A percentile compares a stretch with the other conserved stretches of the same genome.
Evolutionary conservation across 805 yeast genomes (phyloP).

Genomic region (Yamadazyma tumulicola): DNA sequence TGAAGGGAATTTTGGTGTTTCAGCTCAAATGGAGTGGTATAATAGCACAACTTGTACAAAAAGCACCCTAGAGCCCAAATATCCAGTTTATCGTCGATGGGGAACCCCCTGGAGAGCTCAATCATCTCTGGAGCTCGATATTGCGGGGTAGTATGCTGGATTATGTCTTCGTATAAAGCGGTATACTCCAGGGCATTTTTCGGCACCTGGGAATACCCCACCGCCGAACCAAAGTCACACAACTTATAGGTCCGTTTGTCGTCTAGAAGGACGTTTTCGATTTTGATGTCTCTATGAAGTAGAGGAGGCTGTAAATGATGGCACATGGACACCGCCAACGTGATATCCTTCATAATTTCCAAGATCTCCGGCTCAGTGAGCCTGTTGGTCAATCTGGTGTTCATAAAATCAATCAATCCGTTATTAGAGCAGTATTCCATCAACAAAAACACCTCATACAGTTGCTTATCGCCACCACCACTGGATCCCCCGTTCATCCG

Average conservation of each 20-base stretch:
- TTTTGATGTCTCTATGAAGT: slow-evolving; percentile 77
- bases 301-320: slow-evolving; percentile 70
- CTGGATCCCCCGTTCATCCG: slow-evolving; percentile 29
- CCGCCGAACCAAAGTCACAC: slow-evolving; percentile 83
- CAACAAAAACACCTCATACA: slow-evolving; percentile 70
- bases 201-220: slow-evolving; percentile 62
- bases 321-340: slow-evolving; percentile 75
- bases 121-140: slow-evolving; percentile 85
- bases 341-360: slow-evolving; percentile 63
- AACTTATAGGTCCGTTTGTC: slow-evolving; percentile 58
- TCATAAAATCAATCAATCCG: slow-evolving; percentile 79
- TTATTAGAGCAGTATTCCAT: slow-evolving; percentile 79
- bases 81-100: slow-evolving; percentile 79
- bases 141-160: slow-evolving; percentile 82
- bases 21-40: slow-evolving; percentile 78
- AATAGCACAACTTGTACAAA: slow-evolving; percentile 72
- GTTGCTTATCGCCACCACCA: slow-evolving; percentile 32
- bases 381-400: slow-evolving; percentile 61
- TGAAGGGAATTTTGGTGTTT: slow-evolving; percentile 31
- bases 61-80: slow-evolving; percentile 84
- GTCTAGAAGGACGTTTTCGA: slow-evolving; percentile 72
- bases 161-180: slow-evolving; percentile 59
- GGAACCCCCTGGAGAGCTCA: slow-evolving; percentile 61
- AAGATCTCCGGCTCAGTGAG: slow-evolving; percentile 67
- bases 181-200: slow-evolving; percentile 56